Evolutionary conservation across 805 yeast genomes (phyloP), one percentile per base, ranked within the genome.

Genomic region (Candida morakotiae): DNA sequence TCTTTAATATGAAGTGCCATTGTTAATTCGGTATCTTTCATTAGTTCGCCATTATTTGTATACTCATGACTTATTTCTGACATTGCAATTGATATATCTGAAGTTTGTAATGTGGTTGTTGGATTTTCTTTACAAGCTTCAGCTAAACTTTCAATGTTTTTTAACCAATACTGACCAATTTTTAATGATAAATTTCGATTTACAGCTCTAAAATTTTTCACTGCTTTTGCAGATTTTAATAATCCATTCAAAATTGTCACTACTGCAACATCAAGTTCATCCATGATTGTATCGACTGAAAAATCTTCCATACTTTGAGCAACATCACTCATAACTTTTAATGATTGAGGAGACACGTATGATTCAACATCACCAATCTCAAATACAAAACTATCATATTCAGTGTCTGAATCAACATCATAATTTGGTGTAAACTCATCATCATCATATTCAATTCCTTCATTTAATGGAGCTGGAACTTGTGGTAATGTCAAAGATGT

Each of bases 401-500:
- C 79, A 42, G 60, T 68, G 0, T 57, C 57, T 1, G 76, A 66
- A 19, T 58, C 58, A 1, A 50, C 54, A 3, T 49, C 45, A 7
- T 58, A 54, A 4, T 47, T 37, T 0, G 72, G 72, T 9, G 41
- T 37, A 35, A 48, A 64, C 11, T 65, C 69, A 4, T 48, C 54
- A 10, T 55, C 63, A 22, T 46, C 38, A 37, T 66, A 65, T 20
- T 49, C 31, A 10, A 40, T 33, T 9, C 32, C 14, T 20, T 30
- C 37, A 29, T 28, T 30, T 13, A 39, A 37, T 9, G 43, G 45
- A 20, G 28, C 17, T 10, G 42, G 31, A 15, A 79, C 74, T 38
- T 71, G 69, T 0, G 94, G 89, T 2, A 84, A 50, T 1, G 87
- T 67, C 3, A 81, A 60, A 0, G 87, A 74, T 0, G 88, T 80